phyloP scores from a whole-genome alignment of 1,139 yeast species.

The Geotrichum histeridarum region DNA sequence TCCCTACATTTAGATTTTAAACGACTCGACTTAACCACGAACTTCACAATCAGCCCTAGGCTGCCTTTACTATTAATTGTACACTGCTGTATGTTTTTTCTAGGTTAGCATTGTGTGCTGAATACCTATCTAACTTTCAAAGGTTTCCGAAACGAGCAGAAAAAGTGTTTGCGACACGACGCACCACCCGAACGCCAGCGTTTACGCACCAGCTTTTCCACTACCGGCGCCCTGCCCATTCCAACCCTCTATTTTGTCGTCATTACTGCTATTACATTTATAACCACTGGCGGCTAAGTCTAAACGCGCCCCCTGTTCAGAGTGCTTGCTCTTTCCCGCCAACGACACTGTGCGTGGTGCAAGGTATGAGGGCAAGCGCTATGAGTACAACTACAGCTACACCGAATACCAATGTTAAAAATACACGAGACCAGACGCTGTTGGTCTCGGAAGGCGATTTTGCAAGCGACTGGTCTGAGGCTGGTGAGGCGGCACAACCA shows the following conservation, averaged over 20 bases:
- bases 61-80: too few relatives aligned
- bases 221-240: not conserved
- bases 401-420: not conserved
- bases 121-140: too few relatives aligned
- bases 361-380: not conserved
- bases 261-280: not conserved
- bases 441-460: conserved; percentile 4
- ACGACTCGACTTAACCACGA: too few relatives aligned
- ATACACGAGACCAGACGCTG: not conserved
- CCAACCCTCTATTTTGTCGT: not conserved
- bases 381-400: not conserved
- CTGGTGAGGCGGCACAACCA: not conserved
- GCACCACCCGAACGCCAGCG: not conserved
- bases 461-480: conserved; percentile 8
- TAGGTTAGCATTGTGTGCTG: too few relatives aligned
- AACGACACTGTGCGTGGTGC: not conserved
- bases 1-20: too few relatives aligned
- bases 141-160: not conserved
- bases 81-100: too few relatives aligned
- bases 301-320: not conserved
- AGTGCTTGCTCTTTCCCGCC: conserved; percentile 1
- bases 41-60: too few relatives aligned
- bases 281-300: not conserved
- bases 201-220: not conserved
- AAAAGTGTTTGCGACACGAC: not conserved